Evolutionary conservation across 257 asterid genomes (phyloP).

Genomic region (Solanum dulcamara): DNA sequence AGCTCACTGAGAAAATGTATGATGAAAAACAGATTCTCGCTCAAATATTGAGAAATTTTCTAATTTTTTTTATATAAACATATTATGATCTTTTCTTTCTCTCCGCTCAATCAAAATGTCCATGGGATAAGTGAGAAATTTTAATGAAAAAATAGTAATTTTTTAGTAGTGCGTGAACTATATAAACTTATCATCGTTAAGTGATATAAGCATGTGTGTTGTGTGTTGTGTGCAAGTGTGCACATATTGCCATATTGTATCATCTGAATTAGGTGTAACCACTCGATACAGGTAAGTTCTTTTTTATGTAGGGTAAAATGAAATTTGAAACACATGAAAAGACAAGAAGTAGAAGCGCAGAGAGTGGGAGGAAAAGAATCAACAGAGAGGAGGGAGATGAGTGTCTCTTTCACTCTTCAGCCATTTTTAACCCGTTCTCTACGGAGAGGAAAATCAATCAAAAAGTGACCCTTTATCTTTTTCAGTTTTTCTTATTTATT

Average conservation of each 20-base stretch:
- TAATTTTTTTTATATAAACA: too few relatives aligned
- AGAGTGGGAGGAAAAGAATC: constrained; percentile 77
- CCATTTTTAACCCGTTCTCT: constrained; percentile 70
- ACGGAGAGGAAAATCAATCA: constrained; percentile 56
- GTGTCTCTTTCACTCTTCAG: constrained; percentile 38
- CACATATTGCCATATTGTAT: not conserved
- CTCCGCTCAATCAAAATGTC: too few relatives aligned
- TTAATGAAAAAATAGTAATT: too few relatives aligned
- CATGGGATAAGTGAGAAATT: too few relatives aligned
- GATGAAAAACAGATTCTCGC: not conserved
- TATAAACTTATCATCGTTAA: not conserved
- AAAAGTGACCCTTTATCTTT: constrained; percentile 39
- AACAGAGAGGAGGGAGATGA: not conserved
- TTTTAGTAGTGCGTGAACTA: not conserved
- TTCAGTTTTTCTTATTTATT: not conserved
- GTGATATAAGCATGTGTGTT: not conserved
- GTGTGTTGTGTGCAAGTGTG: too few relatives aligned
- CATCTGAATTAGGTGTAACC: not conserved
- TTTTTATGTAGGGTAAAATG: not conserved
- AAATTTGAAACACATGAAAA: not conserved
- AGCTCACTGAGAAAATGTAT: not conserved
- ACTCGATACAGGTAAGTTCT: not conserved
- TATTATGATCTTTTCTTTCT: too few relatives aligned
- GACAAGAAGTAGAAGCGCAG: constrained; percentile 19
- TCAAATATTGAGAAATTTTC: too few relatives aligned